These are phyloP conservation scores for Sphagnum tenellum DNA, from an alignment of 225 moss, liverwort and hornwort species.

Conservation along the genomic window DNA sequence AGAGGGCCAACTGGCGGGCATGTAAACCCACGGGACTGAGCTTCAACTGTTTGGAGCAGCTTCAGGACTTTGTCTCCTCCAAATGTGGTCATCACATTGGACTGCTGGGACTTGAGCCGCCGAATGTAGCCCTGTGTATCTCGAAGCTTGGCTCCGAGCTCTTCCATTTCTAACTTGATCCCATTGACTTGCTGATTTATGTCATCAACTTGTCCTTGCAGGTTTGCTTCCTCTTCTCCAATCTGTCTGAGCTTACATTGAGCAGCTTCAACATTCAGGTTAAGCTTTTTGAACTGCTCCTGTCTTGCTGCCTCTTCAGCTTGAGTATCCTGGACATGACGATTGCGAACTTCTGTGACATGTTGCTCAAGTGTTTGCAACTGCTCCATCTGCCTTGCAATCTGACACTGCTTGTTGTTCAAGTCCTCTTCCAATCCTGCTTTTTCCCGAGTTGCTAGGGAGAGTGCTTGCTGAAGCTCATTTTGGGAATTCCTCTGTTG, in stretches of 20 bases:
- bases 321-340: slow-evolving; percentile 62
- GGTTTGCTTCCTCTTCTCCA: slow-evolving; percentile 23
- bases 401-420: slow-evolving; percentile 35
- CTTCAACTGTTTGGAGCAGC: slow-evolving; percentile 61
- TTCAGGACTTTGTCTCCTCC: slow-evolving; percentile 60
- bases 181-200: slow-evolving; percentile 15
- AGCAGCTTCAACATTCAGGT: slow-evolving; percentile 36
- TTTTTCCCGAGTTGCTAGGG: slow-evolving; percentile 37
- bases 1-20: slow-evolving; percentile 79
- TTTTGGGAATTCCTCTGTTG: slow-evolving; percentile 32
- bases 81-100: slow-evolving; percentile 61
- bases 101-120: slow-evolving; percentile 31
- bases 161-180: slow-evolving; percentile 43
- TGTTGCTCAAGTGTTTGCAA: slow-evolving; percentile 37
- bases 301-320: slow-evolving; percentile 36
- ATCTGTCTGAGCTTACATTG: slow-evolving; percentile 24
- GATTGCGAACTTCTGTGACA: slow-evolving; percentile 45
- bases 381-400: slow-evolving; percentile 22
- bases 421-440: slow-evolving; percentile 52
- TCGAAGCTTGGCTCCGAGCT: slow-evolving; percentile 16
- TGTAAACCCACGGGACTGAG: slow-evolving; percentile 45
- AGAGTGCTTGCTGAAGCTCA: slow-evolving; percentile 30
- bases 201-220: slow-evolving; percentile 26
- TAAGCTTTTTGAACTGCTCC: slow-evolving; percentile 23
- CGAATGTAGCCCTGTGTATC: slow-evolving; percentile 32